These are phyloP conservation scores for Lachnellula suecica DNA, from an alignment of 2,329 filamentous ascomycete species.

Conservation along the genomic window DNA sequence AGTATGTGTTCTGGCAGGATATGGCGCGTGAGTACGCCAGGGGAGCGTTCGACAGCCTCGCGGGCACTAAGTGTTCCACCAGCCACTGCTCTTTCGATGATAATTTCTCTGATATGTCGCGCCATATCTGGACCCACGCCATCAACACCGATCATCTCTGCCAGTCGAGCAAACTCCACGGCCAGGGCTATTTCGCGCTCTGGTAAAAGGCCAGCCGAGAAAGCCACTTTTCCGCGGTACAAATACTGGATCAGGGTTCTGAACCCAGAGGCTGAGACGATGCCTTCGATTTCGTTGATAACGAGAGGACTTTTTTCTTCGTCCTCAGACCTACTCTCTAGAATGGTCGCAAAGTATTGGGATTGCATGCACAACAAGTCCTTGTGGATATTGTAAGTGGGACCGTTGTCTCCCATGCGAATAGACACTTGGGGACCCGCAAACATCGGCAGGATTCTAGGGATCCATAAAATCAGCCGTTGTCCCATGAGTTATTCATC, in stretches of 20 bases:
- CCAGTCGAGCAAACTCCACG: background rate
- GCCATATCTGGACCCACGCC: background rate
- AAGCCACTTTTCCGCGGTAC: background rate
- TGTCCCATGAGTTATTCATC: background rate
- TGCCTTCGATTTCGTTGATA: background rate
- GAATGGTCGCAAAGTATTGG: constrained; percentile 4
- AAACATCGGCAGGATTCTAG: background rate
- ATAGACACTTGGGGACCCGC: background rate
- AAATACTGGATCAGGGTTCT: background rate
- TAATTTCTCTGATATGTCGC: background rate
- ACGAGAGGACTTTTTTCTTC: background rate
- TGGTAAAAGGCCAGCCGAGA: background rate
- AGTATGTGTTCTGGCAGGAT: background rate
- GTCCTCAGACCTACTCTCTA: constrained; percentile 4
- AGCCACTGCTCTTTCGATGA: background rate
- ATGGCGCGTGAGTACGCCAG: background rate
- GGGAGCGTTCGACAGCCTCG: no score
- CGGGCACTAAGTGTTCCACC: no score
- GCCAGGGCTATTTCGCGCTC: background rate
- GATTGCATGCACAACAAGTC: constrained; percentile 1
- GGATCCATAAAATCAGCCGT: background rate
- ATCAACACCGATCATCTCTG: background rate
- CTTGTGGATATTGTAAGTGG: constrained; percentile 2
- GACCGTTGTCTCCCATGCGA: background rate
- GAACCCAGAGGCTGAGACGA: background rate